Evolutionary conservation across 352 stramenopile species (phyloP).

Genomic region (Phytophthora citricola): DNA sequence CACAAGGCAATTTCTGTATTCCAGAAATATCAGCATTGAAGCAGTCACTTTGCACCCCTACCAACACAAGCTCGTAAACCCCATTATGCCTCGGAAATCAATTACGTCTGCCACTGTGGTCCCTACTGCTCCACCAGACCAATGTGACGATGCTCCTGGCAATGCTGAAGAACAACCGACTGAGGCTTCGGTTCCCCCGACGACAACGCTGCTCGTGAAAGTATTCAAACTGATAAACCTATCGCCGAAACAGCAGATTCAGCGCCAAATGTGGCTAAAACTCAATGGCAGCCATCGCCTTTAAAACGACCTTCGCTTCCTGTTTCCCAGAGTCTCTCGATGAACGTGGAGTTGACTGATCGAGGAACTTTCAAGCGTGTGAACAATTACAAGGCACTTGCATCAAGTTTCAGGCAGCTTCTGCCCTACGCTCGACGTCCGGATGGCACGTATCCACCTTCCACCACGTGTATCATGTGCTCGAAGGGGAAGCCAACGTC

Average conservation of each 20-base stretch:
- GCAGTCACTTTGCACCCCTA: too few species aligned
- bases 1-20: too few species aligned
- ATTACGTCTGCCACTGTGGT: neutral
- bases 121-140: neutral
- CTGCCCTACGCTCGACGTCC: slow-evolving; percentile 51
- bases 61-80: too few species aligned
- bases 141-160: neutral
- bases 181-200: too few species aligned
- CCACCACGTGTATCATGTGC: slow-evolving; percentile 52
- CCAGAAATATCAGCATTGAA: too few species aligned
- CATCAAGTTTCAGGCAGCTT: slow-evolving; percentile 47
- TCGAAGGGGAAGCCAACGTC: slow-evolving; percentile 22
- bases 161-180: too few species aligned
- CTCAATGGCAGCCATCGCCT: neutral
- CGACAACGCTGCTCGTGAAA: too few species aligned
- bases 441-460: slow-evolving; percentile 44
- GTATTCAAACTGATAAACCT: too few species aligned
- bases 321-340: slow-evolving; percentile 10
- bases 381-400: slow-evolving; percentile 60
- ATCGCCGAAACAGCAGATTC: neutral
- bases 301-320: slow-evolving; percentile 3
- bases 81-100: neutral
- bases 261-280: neutral
- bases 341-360: slow-evolving; percentile 8
- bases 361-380: slow-evolving; percentile 27